phyloP scores from a whole-genome alignment of 768 basidiomycete species.

The Lactarius sanguifluus region DNA sequence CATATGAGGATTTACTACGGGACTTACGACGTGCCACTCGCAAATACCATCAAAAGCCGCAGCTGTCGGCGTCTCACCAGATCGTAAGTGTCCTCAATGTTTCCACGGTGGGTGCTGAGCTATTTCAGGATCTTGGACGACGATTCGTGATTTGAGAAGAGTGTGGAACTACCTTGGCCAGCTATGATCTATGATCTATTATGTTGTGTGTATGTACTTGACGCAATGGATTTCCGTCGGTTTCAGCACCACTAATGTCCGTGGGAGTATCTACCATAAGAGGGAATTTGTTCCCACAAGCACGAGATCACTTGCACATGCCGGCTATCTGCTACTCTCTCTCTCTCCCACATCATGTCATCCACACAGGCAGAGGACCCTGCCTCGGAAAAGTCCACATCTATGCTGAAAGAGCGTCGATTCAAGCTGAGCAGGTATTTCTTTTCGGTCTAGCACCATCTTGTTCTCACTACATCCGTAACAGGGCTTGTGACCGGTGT shows the following conservation, averaged over 20 bases:
- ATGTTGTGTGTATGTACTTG: constrained; percentile 16
- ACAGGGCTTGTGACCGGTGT: constrained; percentile 87
- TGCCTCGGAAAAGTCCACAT: constrained; percentile 23
- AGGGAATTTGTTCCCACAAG: constrained; percentile 3
- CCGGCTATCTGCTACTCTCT: background rate
- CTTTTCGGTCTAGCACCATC: constrained; percentile 17
- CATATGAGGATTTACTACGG: constrained; percentile 26
- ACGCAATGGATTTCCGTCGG: constrained; percentile 9
- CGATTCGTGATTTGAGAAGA: constrained; percentile 21
- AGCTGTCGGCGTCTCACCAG: constrained; percentile 27
- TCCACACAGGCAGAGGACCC: constrained; percentile 16
- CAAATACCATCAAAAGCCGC: constrained; percentile 29
- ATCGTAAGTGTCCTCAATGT: constrained; percentile 22
- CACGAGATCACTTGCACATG: background rate
- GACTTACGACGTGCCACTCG: constrained; percentile 27
- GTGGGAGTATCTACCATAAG: background rate
- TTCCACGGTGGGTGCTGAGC: background rate
- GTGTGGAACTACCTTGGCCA: background rate
- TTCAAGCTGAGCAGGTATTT: constrained; percentile 85
- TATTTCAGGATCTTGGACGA: constrained; percentile 15
- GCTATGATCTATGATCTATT: constrained; percentile 2
- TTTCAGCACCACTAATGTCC: background rate
- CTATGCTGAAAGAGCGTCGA: constrained; percentile 68
- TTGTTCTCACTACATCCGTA: constrained; percentile 17
- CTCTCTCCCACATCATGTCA: constrained; percentile 13